These are phyloP conservation scores for Rhizophora apiculata DNA, from an alignment of 345 rosid species.

Conservation along the genomic window DNA sequence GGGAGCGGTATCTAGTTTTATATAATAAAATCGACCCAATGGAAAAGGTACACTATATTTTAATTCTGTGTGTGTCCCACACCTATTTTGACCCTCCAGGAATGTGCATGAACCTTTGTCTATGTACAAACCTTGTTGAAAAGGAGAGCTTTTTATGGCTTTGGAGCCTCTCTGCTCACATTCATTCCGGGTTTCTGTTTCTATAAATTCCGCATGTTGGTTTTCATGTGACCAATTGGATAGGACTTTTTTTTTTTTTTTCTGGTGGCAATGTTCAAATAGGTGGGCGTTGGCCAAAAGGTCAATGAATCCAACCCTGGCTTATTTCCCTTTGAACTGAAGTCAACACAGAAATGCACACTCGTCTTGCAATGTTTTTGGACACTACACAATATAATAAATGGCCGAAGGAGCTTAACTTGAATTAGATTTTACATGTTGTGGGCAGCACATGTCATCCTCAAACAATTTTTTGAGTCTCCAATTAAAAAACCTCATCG, in stretches of 20 bases:
- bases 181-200: not conserved
- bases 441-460: too few species aligned
- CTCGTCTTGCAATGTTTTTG: too few species aligned
- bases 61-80: not conserved
- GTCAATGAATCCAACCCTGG: not conserved
- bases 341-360: not conserved
- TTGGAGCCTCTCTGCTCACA: not conserved
- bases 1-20: too few species aligned
- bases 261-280: too few species aligned
- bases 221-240: not conserved
- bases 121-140: too few species aligned
- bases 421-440: too few species aligned
- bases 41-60: too few species aligned
- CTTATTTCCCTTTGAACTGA: not conserved
- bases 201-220: not conserved
- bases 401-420: too few species aligned
- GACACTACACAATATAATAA: too few species aligned
- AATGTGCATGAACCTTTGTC: conserved; percentile 13
- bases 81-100: not conserved
- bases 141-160: not conserved
- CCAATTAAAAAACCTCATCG: too few species aligned
- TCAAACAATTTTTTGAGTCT: too few species aligned
- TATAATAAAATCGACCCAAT: too few species aligned
- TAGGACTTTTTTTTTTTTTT: not conserved
- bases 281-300: not conserved